Evolutionary conservation across 176 grass and related monocot genomes (phyloP), one percentile per base, ranked within the genome.

Genomic region (Alloteropsis semialata): DNA sequence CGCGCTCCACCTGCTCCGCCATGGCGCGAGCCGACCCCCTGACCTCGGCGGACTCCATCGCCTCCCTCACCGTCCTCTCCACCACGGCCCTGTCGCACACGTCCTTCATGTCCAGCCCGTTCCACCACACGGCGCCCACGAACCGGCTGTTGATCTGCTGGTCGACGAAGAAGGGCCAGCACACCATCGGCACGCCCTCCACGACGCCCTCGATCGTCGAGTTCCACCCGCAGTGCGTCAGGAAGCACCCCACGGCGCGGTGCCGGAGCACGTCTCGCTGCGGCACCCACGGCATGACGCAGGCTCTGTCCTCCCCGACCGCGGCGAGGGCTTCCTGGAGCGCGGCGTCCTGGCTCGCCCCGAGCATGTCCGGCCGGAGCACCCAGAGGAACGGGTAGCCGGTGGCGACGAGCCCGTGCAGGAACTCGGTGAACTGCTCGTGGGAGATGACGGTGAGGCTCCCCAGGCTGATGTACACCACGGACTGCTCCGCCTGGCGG

Each of bases 211-310:
- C 90, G 3, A 87, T 7, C 41, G 75, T 74, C 33, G 90, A 92
- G 60, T 92, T 89, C 87, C 90, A 92, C 25, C 87, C 84, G 28
- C 65, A 34, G 49, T 92, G 90, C 6, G 86, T 92, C 28, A 92
- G 67, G 55, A 92, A 92, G 75, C 90, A 85, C 34, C 90, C 82
- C 21, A 88, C 82, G 0, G 86, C 82, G 3, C 27, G 85, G 57
- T 92, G 90, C 27, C 51, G 63, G 36, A 92, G 86, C 43, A 88
- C 90, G 43, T 86, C 83, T 7, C 77, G 68, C 62, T 92, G 90
- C 63, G 90, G 90, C 7, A 37, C 73, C 90, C 90, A 92, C n/a
- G 57, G 49, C 65, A 92, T 71, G 25, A 88, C 48, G 76, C 21
- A 34, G 17, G 75, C 81, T 5, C 1, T 27, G 38, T 6, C 37